Percentiles rank a stretch among this genome's conserved stretches.
Conservation (phyloP, 768 basidiomycete genomes). For the Suillus subaureus region DNA sequence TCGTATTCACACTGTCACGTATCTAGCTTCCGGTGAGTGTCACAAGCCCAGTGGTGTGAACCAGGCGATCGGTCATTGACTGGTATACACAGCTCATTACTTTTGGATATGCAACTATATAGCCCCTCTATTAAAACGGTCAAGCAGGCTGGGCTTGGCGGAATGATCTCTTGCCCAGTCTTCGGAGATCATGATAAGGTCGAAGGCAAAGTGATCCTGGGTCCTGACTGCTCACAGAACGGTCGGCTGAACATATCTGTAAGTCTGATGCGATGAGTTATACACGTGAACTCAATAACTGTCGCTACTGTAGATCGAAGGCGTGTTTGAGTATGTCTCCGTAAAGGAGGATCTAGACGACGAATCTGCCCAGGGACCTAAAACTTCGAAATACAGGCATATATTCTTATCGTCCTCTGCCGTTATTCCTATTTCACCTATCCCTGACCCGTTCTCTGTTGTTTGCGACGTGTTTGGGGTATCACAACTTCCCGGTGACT, state of each 20-base stretch:
- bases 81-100: constrained; percentile 42
- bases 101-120: constrained; percentile 62
- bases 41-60: not conserved
- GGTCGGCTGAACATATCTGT: constrained; percentile 66
- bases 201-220: constrained; percentile 59
- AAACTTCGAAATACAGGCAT: constrained; percentile 37
- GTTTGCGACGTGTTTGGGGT: constrained; percentile 39
- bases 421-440: constrained; percentile 40
- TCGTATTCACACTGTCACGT: constrained; percentile 41
- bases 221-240: constrained; percentile 49
- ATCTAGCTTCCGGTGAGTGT: constrained; percentile 51
- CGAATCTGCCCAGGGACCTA: constrained; percentile 22
- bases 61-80: constrained; percentile 11
- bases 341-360: constrained; percentile 22
- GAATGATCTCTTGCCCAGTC: constrained; percentile 43
- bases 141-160: constrained; percentile 27
- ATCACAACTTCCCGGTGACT: constrained; percentile 49
- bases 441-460: constrained; percentile 23
- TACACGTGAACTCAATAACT: constrained; percentile 9
- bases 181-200: constrained; percentile 64
- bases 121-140: constrained; percentile 62
- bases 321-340: constrained; percentile 51
- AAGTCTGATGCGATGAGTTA: constrained; percentile 13
- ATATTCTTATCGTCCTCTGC: constrained; percentile 54
- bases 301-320: constrained; percentile 53